Evolutionary conservation across 192 early-diverging fungal genomes (phyloP).

Genomic region (Coemansia sp.): DNA sequence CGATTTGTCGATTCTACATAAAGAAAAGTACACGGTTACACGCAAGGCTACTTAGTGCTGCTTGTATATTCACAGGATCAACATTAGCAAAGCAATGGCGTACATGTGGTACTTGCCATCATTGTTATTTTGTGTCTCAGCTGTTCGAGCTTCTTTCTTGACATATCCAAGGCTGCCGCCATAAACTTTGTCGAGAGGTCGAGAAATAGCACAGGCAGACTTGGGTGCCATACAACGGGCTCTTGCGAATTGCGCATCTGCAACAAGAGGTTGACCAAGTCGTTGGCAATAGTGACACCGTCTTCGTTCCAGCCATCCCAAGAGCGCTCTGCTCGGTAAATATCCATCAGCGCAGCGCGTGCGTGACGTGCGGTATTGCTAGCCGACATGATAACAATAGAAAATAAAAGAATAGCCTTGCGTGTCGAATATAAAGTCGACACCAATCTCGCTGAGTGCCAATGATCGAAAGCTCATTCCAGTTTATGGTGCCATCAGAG

Average conservation of each 20-base stretch:
- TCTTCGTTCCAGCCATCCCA: slow-evolving; percentile 50
- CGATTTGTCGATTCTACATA: slow-evolving; percentile 23
- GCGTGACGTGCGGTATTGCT: slow-evolving; percentile 16
- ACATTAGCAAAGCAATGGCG: not conserved
- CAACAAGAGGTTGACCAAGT: slow-evolving; percentile 33
- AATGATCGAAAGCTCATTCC: not conserved
- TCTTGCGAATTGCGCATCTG: slow-evolving; percentile 49
- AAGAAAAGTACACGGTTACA: no score
- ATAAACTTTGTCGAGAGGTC: slow-evolving; percentile 31
- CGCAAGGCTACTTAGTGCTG: not conserved
- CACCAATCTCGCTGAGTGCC: not conserved
- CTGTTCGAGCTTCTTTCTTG: slow-evolving; percentile 17
- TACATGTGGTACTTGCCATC: not conserved
- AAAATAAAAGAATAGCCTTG: not conserved
- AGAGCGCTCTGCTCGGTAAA: slow-evolving; percentile 32
- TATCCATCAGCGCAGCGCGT: slow-evolving; percentile 28
- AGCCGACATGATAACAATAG: slow-evolving; percentile 3
- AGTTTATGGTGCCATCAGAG: slow-evolving; percentile 15
- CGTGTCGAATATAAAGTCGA: not conserved
- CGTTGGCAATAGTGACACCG: slow-evolving; percentile 21
- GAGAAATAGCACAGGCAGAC: slow-evolving; percentile 31
- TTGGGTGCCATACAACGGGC: slow-evolving; percentile 51
- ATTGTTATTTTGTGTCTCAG: slow-evolving; percentile 23
- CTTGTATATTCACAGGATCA: not conserved
- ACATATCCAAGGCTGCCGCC: slow-evolving; percentile 1